Evolutionary conservation across 208 protist genomes (phyloP).

Genomic region (Naegleria lovaniensis): DNA sequence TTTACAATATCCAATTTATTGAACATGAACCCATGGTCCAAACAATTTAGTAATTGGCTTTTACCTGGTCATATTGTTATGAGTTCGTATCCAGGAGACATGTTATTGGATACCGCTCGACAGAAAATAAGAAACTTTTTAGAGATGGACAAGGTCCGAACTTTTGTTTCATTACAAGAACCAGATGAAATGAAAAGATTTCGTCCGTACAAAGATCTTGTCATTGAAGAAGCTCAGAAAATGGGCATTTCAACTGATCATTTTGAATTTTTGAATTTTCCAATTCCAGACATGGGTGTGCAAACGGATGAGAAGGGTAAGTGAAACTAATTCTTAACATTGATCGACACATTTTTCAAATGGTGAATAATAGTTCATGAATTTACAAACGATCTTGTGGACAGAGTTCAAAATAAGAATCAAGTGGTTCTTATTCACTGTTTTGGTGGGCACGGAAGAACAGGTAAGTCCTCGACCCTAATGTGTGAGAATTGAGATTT

Average conservation of each 20-base stretch:
- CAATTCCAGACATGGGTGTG: background rate
- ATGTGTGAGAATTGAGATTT: too few relatives aligned
- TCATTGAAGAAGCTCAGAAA: background rate
- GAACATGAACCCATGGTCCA: too few relatives aligned
- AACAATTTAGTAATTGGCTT: background rate
- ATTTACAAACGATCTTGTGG: background rate
- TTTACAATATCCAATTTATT: too few relatives aligned
- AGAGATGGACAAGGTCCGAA: background rate
- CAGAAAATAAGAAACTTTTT: background rate
- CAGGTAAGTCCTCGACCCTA: background rate
- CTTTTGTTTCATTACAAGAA: background rate
- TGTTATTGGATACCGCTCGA: background rate
- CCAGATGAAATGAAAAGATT: slow-evolving; percentile 4
- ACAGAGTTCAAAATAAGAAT: background rate
- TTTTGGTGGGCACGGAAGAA: background rate
- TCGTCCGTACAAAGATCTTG: background rate
- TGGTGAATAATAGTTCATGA: background rate
- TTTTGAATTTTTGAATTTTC: background rate
- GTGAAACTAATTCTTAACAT: too few relatives aligned
- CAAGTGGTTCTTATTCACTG: background rate
- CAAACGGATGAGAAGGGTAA: background rate
- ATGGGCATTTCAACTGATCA: background rate
- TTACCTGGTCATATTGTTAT: background rate
- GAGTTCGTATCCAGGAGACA: background rate
- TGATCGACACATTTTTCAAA: too few relatives aligned